These are phyloP conservation scores for Xylaria sp. DNA, from an alignment of 2,329 filamentous ascomycete genomes.

Conservation along the genomic window DNA sequence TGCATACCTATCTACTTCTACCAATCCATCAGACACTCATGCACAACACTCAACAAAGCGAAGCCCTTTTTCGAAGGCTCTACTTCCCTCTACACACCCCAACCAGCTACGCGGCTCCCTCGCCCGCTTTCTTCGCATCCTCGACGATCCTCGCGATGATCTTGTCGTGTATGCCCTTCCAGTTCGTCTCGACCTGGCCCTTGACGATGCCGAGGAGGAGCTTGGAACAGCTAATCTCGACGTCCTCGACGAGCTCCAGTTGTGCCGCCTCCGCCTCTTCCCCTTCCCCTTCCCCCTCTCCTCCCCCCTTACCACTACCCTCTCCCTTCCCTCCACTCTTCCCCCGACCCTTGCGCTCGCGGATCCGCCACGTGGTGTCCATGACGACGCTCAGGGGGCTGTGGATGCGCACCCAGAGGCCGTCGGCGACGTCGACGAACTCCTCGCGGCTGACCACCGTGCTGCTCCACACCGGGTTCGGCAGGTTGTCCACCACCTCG, in stretches of 20 bases:
- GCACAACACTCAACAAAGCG: background rate
- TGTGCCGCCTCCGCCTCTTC: constrained; percentile 21
- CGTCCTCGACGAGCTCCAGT: constrained; percentile 52
- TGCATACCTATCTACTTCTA: background rate
- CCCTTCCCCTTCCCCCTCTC: constrained; percentile 25
- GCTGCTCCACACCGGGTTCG: constrained; percentile 58
- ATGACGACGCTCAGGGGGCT: constrained; percentile 55
- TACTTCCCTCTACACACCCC: background rate
- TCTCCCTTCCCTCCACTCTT: constrained; percentile 24
- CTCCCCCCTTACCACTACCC: constrained; percentile 28
- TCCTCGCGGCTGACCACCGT: constrained; percentile 58
- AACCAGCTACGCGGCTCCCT: background rate
- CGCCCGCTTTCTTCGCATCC: constrained; percentile 24
- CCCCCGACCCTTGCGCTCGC: constrained; percentile 35
- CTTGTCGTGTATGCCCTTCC: constrained; percentile 54
- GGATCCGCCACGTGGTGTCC: constrained; percentile 53
- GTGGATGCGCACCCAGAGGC: constrained; percentile 54
- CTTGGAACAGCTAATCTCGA: constrained; percentile 53
- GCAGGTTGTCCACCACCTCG: constrained; percentile 55
- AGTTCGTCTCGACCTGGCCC: constrained; percentile 53
- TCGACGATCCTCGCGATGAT: constrained; percentile 45
- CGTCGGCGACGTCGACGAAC: constrained; percentile 52
- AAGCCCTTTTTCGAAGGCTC: background rate
- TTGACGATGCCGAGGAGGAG: constrained; percentile 53
- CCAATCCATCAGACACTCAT: background rate